Percentiles rank a stretch among this genome's conserved stretches.
These are phyloP conservation scores for Aspergillus sp. DNA, from an alignment of 2,329 filamentous ascomycete species.

Conservation along the genomic window DNA sequence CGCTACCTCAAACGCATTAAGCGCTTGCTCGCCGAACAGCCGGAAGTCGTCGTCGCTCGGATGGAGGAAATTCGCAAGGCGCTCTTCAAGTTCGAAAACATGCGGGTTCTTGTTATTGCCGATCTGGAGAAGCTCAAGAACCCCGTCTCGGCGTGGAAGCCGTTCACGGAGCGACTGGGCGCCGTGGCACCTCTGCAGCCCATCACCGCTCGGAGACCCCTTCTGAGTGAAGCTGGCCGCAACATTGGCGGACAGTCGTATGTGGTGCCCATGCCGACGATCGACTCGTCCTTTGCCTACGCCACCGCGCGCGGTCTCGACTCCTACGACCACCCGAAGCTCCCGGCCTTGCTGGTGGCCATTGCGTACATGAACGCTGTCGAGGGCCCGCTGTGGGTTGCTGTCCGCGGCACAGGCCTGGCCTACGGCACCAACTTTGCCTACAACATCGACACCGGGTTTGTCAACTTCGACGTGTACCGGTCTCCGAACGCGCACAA, in stretches of 20 bases:
- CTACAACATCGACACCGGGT: conserved; percentile 74
- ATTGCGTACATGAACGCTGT: conserved; percentile 88
- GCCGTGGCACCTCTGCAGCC: conserved; percentile 60
- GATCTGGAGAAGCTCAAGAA: conserved; percentile 72
- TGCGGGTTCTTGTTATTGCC: conserved; percentile 80
- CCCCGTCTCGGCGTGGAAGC: conserved; percentile 77
- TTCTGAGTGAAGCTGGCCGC: conserved; percentile 73
- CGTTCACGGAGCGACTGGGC: conserved; percentile 56
- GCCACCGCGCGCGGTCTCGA: conserved; percentile 72
- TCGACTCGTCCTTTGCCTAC: conserved; percentile 87
- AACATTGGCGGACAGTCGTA: conserved; percentile 73
- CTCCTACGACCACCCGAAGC: conserved; percentile 71
- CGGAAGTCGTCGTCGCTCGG: conserved; percentile 70
- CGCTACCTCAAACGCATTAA: conserved; percentile 84
- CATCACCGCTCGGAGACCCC: conserved; percentile 66
- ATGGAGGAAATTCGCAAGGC: conserved; percentile 73
- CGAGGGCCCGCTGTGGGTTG: conserved; percentile 91
- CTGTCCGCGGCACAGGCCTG: conserved; percentile 86
- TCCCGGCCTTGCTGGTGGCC: conserved; percentile 84
- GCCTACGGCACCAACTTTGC: conserved; percentile 85
- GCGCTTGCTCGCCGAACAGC: conserved; percentile 74
- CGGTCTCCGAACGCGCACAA: conserved; percentile 86
- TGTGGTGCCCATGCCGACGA: conserved; percentile 84
- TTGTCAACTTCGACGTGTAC: conserved; percentile 82
- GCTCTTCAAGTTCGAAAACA: conserved; percentile 80